Conservation (phyloP, 768 basidiomycete species). For the Pleurotus salmoneostramineus region DNA sequence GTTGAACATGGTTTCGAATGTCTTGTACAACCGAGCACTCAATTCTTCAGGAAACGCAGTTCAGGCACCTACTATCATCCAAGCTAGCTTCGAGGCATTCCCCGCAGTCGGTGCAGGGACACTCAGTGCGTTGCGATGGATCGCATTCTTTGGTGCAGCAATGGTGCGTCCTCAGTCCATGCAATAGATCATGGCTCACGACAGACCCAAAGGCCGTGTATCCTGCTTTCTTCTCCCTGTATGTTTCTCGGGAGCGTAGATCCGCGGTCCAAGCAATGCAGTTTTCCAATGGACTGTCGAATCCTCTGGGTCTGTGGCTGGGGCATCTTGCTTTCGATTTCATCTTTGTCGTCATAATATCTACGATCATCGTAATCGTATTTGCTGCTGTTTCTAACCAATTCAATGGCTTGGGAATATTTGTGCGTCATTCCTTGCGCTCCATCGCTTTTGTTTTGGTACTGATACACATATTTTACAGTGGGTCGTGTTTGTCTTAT, state of each 20-base stretch:
- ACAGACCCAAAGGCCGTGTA: slow-evolving; percentile 51
- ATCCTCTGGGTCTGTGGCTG: slow-evolving; percentile 71
- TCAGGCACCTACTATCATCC: slow-evolving; percentile 46
- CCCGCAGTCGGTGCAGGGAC: slow-evolving; percentile 54
- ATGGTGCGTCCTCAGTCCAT: slow-evolving; percentile 56
- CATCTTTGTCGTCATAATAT: slow-evolving; percentile 50
- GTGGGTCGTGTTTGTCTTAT: slow-evolving; percentile 72
- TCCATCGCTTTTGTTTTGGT: background rate
- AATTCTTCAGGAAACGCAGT: slow-evolving; percentile 40
- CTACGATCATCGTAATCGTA: slow-evolving; percentile 61
- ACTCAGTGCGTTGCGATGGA: slow-evolving; percentile 65
- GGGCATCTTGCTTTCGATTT: slow-evolving; percentile 77
- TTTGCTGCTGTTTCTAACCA: slow-evolving; percentile 55
- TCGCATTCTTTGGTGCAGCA: slow-evolving; percentile 66
- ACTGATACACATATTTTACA: slow-evolving; percentile 20
- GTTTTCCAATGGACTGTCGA: slow-evolving; percentile 67
- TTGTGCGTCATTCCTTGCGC: slow-evolving; percentile 38
- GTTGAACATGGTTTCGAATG: slow-evolving; percentile 66
- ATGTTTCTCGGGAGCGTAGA: slow-evolving; percentile 69
- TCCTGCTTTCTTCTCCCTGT: slow-evolving; percentile 79
- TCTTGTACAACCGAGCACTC: slow-evolving; percentile 60
- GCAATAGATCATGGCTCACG: too few species aligned
- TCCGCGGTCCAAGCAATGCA: slow-evolving; percentile 82
- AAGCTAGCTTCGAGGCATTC: slow-evolving; percentile 53
- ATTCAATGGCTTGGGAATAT: slow-evolving; percentile 67